A percentile compares a stretch with the other conserved stretches of the same genome.
phyloP scores from a whole-genome alignment of 345 rosid species.

The Hevea brasiliensis region DNA sequence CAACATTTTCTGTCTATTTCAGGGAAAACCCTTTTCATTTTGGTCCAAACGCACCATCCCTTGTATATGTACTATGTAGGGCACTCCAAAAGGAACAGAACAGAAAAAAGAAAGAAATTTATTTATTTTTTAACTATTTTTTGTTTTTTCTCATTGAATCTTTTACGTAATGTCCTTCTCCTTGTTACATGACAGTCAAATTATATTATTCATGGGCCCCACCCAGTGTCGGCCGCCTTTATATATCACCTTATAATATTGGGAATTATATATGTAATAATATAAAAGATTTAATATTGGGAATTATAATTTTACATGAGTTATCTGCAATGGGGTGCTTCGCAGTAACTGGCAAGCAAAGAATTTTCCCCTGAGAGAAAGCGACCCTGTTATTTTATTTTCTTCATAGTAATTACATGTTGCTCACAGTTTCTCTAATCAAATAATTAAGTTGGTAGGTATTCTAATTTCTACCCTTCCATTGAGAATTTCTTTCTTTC shows the following conservation, averaged over 20 bases:
- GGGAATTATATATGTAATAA: no score
- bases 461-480: no score
- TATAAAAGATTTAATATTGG: no score
- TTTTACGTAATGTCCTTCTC: neutral
- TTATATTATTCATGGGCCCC: conserved; percentile 4
- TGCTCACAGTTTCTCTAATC: no score
- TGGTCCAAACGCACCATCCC: neutral
- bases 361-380: neutral
- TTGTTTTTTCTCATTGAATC: no score
- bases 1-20: neutral
- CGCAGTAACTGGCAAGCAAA: conserved; percentile 18
- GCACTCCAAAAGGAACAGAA: neutral
- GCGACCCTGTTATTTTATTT: neutral
- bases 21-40: neutral
- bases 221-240: conserved; percentile 24
- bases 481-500: no score
- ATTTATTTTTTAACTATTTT: no score
- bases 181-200: conserved; percentile 10
- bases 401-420: neutral
- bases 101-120: no score
- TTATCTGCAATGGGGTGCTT: conserved; percentile 4
- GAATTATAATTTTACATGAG: no score
- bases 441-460: no score
- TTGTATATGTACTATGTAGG: no score
- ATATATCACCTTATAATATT: no score